These are phyloP conservation scores for Aristolochia californica DNA, from an alignment of 164 flowering plant species.

Conservation along the genomic window DNA sequence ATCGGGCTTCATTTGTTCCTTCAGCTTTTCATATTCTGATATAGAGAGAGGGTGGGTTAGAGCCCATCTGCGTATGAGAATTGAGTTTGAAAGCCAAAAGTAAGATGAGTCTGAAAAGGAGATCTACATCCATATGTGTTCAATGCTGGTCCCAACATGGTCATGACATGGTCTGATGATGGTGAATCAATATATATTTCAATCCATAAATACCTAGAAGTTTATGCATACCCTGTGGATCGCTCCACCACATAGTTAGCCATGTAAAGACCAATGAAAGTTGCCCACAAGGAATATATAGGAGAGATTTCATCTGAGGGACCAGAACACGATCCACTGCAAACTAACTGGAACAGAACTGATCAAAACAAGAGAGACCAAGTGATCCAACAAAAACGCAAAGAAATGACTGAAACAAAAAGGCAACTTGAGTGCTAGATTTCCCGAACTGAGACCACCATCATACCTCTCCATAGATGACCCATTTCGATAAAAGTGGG, in stretches of 20 bases:
- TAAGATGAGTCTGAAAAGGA: not conserved
- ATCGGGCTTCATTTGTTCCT: conserved; percentile 81
- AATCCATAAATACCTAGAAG: too few species aligned
- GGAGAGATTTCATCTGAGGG: conserved; percentile 91
- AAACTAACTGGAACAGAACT: conserved; percentile 40
- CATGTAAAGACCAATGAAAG: conserved; percentile 94
- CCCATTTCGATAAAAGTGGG: conserved; percentile 97
- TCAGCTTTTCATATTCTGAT: conserved; percentile 59
- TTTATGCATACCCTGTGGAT: conserved; percentile 76
- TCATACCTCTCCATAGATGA: conserved; percentile 87
- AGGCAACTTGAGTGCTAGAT: not conserved
- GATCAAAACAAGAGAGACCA: not conserved
- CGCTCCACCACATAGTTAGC: conserved; percentile 97
- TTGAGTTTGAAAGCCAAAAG: not conserved
- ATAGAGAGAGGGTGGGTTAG: conserved; percentile 81
- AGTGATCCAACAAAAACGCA: not conserved
- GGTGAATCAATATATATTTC: too few species aligned
- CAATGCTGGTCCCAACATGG: not conserved
- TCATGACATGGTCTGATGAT: not conserved
- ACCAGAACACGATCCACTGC: conserved; percentile 63
- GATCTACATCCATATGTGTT: not conserved
- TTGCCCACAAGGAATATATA: conserved; percentile 95
- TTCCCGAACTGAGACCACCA: not conserved
- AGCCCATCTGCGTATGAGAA: conserved; percentile 68
- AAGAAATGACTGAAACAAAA: not conserved